These are phyloP conservation scores for Exophiala oligosperma DNA, from an alignment of 2,329 filamentous ascomycete genomes.

Conservation along the genomic window DNA sequence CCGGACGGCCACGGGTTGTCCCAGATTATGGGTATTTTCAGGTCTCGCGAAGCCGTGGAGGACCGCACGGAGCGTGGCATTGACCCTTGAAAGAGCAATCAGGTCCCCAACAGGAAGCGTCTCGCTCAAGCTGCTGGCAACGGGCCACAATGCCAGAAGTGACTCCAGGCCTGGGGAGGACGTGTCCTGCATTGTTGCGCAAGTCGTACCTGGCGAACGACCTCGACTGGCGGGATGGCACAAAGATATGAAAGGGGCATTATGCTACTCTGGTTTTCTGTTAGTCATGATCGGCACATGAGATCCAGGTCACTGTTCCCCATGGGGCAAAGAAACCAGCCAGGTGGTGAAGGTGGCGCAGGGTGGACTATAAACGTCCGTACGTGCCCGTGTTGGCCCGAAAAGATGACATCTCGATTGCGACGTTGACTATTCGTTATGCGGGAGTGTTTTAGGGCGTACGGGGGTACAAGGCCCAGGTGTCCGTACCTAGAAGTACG, in stretches of 20 bases:
- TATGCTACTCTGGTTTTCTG: neutral
- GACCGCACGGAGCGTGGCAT: conserved; percentile 28
- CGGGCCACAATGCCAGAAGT: conserved; percentile 32
- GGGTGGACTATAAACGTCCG: neutral
- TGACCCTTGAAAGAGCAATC: conserved; percentile 31
- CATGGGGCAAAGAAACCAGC: neutral
- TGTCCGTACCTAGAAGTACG: too few species aligned
- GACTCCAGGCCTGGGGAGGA: conserved; percentile 23
- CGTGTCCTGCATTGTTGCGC: neutral
- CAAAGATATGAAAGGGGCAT: neutral
- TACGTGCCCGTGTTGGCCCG: conserved; percentile 2
- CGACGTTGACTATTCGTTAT: neutral
- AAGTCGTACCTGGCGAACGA: neutral
- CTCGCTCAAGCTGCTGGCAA: conserved; percentile 29
- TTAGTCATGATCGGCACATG: conserved; percentile 3
- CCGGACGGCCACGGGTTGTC: conserved; percentile 7
- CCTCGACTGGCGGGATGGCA: neutral
- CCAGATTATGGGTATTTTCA: neutral
- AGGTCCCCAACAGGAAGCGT: conserved; percentile 33
- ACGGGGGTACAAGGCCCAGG: too few species aligned
- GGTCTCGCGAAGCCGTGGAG: conserved; percentile 33
- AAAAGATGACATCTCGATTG: neutral
- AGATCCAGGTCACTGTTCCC: neutral
- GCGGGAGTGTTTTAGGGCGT: too few species aligned
- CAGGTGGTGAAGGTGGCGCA: neutral